Conservation (phyloP, 1,284 basidiomycete species). For the Tylopilus sp. region DNA sequence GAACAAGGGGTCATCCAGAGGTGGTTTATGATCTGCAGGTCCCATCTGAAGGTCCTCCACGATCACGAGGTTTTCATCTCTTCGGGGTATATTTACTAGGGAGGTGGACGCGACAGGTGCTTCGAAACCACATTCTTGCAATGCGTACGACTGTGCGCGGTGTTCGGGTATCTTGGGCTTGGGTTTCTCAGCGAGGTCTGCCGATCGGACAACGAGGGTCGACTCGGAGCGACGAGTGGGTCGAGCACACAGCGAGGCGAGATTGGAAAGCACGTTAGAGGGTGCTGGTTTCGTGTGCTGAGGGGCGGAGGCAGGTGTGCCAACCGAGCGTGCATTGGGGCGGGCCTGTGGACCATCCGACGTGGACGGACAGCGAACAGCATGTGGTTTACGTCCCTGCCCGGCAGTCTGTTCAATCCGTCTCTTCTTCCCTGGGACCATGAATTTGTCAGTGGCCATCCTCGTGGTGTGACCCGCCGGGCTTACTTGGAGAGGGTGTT, state of each 20-base stretch:
- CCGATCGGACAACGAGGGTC: constrained; percentile 19
- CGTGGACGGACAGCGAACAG: constrained; percentile 4
- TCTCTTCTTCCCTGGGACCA: constrained; percentile 47
- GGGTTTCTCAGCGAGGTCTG: constrained; percentile 22
- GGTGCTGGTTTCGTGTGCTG: constrained; percentile 26
- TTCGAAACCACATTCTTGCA: constrained; percentile 11
- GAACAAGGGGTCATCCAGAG: constrained; percentile 68
- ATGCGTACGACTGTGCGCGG: neutral
- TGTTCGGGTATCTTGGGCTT: constrained; percentile 12
- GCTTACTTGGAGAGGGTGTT: constrained; percentile 68
- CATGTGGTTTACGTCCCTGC: constrained; percentile 21
- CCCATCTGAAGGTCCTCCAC: constrained; percentile 72
- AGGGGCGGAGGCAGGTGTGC: neutral
- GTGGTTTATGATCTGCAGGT: constrained; percentile 64
- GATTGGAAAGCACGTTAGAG: constrained; percentile 29
- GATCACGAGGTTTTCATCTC: constrained; percentile 67
- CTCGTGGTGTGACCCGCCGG: neutral
- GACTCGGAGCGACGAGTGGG: constrained; percentile 20
- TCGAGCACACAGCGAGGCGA: constrained; percentile 19
- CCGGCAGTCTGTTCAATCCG: constrained; percentile 22
- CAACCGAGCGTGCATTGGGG: constrained; percentile 7
- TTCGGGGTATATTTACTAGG: constrained; percentile 27
- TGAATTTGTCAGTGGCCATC: constrained; percentile 13
- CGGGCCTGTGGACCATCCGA: constrained; percentile 15
- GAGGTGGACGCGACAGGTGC: constrained; percentile 18